Percentiles rank a stretch among this genome's conserved stretches.
Conservation (phyloP, 495 filamentous ascomycete species). For the Chaetomium tenue region DNA sequence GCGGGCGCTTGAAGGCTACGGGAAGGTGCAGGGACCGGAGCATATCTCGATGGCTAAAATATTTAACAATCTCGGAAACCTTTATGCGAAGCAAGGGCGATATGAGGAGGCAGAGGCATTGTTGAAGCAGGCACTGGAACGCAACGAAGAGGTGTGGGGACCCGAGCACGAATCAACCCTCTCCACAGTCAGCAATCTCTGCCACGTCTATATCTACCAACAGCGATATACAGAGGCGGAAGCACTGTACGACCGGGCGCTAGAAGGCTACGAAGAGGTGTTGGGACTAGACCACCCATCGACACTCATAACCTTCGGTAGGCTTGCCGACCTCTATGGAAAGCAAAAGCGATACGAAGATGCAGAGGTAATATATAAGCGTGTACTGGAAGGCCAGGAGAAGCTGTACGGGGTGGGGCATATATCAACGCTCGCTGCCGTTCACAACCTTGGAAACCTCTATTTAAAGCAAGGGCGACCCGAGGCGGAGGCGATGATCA, state of each 20-base stretch:
- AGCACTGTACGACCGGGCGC: slow-evolving; percentile 39
- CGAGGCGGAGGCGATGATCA: slow-evolving; percentile 36
- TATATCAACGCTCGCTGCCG: slow-evolving; percentile 3
- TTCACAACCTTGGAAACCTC: slow-evolving; percentile 36
- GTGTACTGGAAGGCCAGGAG: slow-evolving; percentile 41
- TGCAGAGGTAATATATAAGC: slow-evolving; percentile 37
- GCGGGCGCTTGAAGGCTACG: too few relatives aligned
- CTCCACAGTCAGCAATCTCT: slow-evolving; percentile 28
- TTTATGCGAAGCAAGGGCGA: too few relatives aligned
- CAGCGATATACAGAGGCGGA: slow-evolving; percentile 35
- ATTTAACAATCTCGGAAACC: too few relatives aligned
- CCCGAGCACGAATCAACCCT: too few relatives aligned
- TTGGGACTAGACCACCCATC: slow-evolving; percentile 7
- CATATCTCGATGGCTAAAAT: too few relatives aligned
- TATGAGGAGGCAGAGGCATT: too few relatives aligned
- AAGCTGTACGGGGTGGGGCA: slow-evolving; percentile 39
- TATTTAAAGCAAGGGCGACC: slow-evolving; percentile 37
- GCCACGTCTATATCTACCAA: slow-evolving; percentile 32
- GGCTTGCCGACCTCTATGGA: slow-evolving; percentile 33
- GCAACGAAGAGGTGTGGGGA: too few relatives aligned
- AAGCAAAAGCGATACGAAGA: slow-evolving; percentile 30
- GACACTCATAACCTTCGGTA: slow-evolving; percentile 5
- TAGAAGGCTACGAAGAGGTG: slow-evolving; percentile 36
- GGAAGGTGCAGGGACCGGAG: too few relatives aligned
- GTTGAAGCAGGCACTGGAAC: too few relatives aligned